phyloP scores from a whole-genome alignment of 2,329 filamentous ascomycete genomes.

The Pseudogymnoascus sp. region DNA sequence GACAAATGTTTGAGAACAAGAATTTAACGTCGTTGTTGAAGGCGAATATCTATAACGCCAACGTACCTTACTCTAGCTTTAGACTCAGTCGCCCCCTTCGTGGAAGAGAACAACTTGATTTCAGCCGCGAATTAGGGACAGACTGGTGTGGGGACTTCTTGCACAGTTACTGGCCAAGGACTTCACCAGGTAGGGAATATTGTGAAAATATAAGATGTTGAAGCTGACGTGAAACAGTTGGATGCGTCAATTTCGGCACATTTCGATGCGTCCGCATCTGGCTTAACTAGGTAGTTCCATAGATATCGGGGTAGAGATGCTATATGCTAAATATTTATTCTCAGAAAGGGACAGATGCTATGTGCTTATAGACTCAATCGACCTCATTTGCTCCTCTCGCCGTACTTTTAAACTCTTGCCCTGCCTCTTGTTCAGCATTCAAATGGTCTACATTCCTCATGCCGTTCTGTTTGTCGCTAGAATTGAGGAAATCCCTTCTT shows the following conservation, averaged over 20 bases:
- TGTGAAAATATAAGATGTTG: neutral
- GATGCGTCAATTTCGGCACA: neutral
- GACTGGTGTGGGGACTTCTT: neutral
- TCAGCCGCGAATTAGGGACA: neutral
- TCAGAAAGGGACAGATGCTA: no score
- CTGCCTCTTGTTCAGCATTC: no score
- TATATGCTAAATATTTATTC: no score
- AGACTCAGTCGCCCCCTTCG: neutral
- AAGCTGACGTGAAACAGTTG: neutral
- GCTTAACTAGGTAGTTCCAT: neutral
- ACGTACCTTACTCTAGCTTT: neutral
- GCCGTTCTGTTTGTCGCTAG: no score
- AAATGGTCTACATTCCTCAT: no score
- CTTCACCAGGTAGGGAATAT: neutral
- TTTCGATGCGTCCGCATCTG: neutral
- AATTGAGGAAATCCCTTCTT: no score
- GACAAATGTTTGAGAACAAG: neutral
- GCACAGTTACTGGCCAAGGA: neutral
- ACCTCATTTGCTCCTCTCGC: no score
- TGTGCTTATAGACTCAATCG: no score
- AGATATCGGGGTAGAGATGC: no score
- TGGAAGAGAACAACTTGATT: neutral
- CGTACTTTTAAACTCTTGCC: no score
- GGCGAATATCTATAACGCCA: no score
- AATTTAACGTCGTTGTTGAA: neutral